Percentiles rank a stretch among this genome's conserved stretches.
Conservation (phyloP, 75 land plant species). For the Cryptomeria japonica region DNA sequence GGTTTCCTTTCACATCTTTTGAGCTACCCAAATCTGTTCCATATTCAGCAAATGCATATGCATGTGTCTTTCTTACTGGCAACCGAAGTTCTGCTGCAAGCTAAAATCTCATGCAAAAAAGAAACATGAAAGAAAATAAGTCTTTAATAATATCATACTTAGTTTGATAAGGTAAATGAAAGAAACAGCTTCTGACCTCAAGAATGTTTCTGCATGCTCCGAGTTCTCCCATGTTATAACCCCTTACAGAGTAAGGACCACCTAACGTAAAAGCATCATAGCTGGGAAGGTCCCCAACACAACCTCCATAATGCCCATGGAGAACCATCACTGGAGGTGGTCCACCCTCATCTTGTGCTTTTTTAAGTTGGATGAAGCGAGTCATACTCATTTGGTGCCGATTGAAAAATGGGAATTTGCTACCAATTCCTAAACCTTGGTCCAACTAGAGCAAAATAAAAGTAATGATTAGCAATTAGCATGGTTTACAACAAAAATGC, state of each 20-base stretch:
- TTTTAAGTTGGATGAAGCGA: constrained; percentile 72
- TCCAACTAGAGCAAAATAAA: constrained; percentile 59
- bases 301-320: constrained; percentile 96
- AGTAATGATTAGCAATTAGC: background rate
- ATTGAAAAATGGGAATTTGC: constrained; percentile 91
- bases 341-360: constrained; percentile 67
- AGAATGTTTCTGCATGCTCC: constrained; percentile 90
- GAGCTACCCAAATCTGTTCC: constrained; percentile 98
- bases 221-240: constrained; percentile 97
- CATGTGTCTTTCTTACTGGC: constrained; percentile 80
- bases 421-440: constrained; percentile 94
- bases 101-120: constrained; percentile 31
- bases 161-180: background rate
- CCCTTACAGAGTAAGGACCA: constrained; percentile 97
- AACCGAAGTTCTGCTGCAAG: constrained; percentile 81
- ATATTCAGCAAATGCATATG: constrained; percentile 86
- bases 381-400: constrained; percentile 92
- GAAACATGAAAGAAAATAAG: background rate
- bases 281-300: constrained; percentile 95
- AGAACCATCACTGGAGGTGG: constrained; percentile 90
- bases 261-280: constrained; percentile 98
- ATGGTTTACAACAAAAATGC: background rate
- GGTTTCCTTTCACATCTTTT: constrained; percentile 96
- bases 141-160: background rate
- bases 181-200: constrained; percentile 58